Evolutionary conservation across 176 grass and related monocot species (phyloP), one percentile per base, ranked within the genome.

Genomic region (Pontederia crassipes): DNA sequence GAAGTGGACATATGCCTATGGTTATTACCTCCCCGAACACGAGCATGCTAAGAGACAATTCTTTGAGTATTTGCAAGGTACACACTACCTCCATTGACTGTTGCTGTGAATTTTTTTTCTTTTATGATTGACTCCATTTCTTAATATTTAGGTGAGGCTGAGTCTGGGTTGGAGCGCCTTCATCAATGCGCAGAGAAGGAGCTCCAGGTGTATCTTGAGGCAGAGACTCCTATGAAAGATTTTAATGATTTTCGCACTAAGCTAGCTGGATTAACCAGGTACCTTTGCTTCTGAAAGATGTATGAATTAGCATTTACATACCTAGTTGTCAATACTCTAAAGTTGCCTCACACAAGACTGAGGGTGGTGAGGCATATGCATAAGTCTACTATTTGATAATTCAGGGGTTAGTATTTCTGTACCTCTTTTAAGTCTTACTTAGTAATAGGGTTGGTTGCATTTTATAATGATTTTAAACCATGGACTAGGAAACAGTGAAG

Each of bases 161-260:
- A 96, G 67, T 78, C 83, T 63, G 92, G 83, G 66, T 90, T 96
- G 75, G 91, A 96, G 47, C 87, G 91, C 67, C 80, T 96, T 47
- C 91, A 96, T 80, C 80, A 87, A 71, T 96, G 92, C 64, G 92
- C 81, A 70, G 92, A 96, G 83, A 96, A 96, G 72, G 92, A 96
- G 11, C 74, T 96, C 46, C 81, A 58, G 28, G 6, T 28, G 3
- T 96, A 74, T 79, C 79, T 85, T 64, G 68, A 81, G 0, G 75
- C 8, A 72, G 75, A 28, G 1, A 72, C 77, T 51, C 73, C 77
- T 24, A 12, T 52, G 15, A 29, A 64, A 46, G 75, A 85, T 8
- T 96, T 96, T 48, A 48, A 58, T 56, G 72, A 75, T 8, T 96
- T 90, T 59, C 83, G 83, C 0, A 71, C 79, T 35, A 96, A 96